These are phyloP conservation scores for Chaetomiaceae sp. DNA, from an alignment of 2,329 filamentous ascomycete genomes.

Conservation along the genomic window DNA sequence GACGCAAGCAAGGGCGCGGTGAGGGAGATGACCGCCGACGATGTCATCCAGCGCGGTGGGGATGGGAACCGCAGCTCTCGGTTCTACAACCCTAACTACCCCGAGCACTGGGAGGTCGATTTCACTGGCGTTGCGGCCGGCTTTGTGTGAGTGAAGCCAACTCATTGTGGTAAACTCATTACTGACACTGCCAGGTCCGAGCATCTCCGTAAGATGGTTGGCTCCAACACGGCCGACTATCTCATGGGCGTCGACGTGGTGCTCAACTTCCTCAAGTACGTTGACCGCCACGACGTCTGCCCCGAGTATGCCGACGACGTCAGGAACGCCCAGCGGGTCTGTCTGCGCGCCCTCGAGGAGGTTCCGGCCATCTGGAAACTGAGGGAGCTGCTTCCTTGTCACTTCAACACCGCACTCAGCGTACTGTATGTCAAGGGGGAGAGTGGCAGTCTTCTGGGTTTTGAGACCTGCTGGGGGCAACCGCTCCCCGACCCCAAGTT, in stretches of 20 bases:
- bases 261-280: conserved; percentile 83
- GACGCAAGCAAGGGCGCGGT: conserved; percentile 61
- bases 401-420: conserved; percentile 74
- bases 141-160: conserved; percentile 59
- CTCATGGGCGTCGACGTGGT: conserved; percentile 63
- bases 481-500: conserved; percentile 38
- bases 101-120: conserved; percentile 69
- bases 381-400: conserved; percentile 58
- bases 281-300: conserved; percentile 80
- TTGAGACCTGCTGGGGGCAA: conserved; percentile 27
- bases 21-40: conserved; percentile 59
- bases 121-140: conserved; percentile 73
- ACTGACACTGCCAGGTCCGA: conserved; percentile 42
- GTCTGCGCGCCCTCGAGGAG: conserved; percentile 62
- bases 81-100: conserved; percentile 48
- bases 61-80: conserved; percentile 34
- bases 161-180: background rate
- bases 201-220: conserved; percentile 52
- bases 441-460: conserved; percentile 25
- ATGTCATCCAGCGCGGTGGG: conserved; percentile 49
- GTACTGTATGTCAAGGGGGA: conserved; percentile 54
- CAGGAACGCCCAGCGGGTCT: conserved; percentile 60
- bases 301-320: conserved; percentile 72
- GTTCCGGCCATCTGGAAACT: conserved; percentile 56
- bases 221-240: conserved; percentile 52